Base-by-base conservation (phyloP, 148 eudicot species). In the Vaccinium vitisidaea region DNA sequence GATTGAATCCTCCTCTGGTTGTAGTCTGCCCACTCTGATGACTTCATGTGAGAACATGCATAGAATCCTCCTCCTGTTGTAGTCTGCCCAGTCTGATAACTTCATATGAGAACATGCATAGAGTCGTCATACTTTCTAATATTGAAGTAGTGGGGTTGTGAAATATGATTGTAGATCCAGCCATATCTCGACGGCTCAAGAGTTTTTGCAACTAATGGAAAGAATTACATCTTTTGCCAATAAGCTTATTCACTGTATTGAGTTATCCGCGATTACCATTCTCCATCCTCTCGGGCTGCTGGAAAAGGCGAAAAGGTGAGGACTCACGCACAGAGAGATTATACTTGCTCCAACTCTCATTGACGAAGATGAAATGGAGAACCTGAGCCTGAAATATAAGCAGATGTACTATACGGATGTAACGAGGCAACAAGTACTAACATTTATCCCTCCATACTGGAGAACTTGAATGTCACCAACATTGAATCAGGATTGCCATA, bases 71-170 rank as follows among this genome's bases (percentile, higher is more conserved):
- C 71, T 65, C 71, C 71, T 63, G 21, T 52, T 83, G 32, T 54
- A 30, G 12, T 27, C 39, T 53, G 3, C 58, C 48, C 43, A 39
- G n/a, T 53, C 27, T 19, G 49, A 46, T 73, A 32, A 82, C 85
- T 25, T 53, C 32, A 36, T 59, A 61, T 81, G 53, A 67, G 5
- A 27, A 32, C 73, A n/a, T 69, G 6, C 0, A 43, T n/a, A 0
- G 9, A 69, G 13, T 48, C 13, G 43, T 81, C 23, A 39, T 48
- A 79, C 54, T 43, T 85, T 21, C 43, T 23, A 18, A n/a, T 56
- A 39, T 81, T 81, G 79, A 59, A 61, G 70, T 75, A 50, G 52
- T 75, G 56, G 5, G 39, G 50, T 54, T 75, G 15, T 56, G 63
- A 59, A 30, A 79, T 69, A 32, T 18, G 39, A 5, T 30, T 13